Conservation (phyloP, 225 moss, liverwort and hornwort species). For the Pseudoscleropodium purum region DNA sequence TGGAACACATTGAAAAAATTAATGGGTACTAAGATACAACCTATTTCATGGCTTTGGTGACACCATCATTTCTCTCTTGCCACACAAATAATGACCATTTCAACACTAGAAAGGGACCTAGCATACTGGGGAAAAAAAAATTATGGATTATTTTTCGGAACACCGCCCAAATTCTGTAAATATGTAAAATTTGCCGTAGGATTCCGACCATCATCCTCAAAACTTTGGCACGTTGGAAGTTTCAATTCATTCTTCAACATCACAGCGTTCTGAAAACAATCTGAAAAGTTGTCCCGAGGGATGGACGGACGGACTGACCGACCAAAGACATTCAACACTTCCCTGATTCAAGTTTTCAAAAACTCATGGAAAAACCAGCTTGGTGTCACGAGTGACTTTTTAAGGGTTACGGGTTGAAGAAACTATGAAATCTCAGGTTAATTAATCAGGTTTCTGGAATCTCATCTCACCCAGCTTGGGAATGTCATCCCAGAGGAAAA, state of each 20-base stretch:
- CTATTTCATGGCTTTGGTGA: background rate
- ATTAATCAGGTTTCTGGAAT: background rate
- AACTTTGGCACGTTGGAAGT: background rate
- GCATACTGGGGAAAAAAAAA: too few species aligned
- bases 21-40: background rate
- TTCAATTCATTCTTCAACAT: background rate
- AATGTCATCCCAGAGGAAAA: slow-evolving; percentile 19
- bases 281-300: background rate
- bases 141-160: background rate
- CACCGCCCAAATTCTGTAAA: too few species aligned
- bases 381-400: background rate
- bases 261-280: background rate
- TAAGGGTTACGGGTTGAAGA: background rate
- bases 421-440: background rate
- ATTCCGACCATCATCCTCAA: background rate
- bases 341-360: background rate
- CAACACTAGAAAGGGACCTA: background rate
- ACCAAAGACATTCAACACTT: background rate
- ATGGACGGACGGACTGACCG: fast-evolving
- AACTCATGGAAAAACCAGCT: background rate
- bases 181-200: background rate
- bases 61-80: background rate
- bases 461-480: slow-evolving; percentile 13
- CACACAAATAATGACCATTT: background rate
- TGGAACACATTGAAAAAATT: background rate